These are phyloP conservation scores for Saccharomyces pastorianus DNA, from an alignment of 1,139 yeast genomes.

Conservation along the genomic window DNA sequence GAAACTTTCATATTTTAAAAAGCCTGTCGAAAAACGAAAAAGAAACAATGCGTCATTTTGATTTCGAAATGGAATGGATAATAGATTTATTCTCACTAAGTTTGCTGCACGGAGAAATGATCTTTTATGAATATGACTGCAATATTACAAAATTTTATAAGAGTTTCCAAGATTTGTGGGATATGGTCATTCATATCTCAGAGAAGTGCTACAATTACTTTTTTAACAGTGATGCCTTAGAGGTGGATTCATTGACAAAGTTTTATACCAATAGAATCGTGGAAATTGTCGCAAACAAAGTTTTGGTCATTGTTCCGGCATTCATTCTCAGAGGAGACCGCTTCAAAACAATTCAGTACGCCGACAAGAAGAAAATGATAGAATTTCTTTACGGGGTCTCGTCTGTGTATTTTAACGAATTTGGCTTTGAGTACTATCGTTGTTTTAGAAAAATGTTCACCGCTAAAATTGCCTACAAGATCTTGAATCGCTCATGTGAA, in stretches of 20 bases:
- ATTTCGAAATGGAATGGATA: constrained; percentile 21
- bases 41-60: constrained; percentile 8
- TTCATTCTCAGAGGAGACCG: constrained; percentile 21
- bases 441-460: constrained; percentile 27
- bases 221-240: constrained; percentile 8
- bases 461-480: constrained; percentile 25
- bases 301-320: constrained; percentile 22
- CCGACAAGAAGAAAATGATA: constrained; percentile 15
- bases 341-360: constrained; percentile 9
- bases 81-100: constrained; percentile 17
- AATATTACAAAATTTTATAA: constrained; percentile 13
- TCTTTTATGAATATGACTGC: constrained; percentile 17
- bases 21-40: background rate
- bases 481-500: constrained; percentile 17
- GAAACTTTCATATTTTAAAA: constrained; percentile 6
- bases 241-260: constrained; percentile 14
- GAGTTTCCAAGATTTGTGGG: constrained; percentile 19
- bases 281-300: constrained; percentile 22
- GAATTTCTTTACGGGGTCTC: constrained; percentile 19
- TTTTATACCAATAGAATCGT: constrained; percentile 26
- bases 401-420: constrained; percentile 27
- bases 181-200: constrained; percentile 15
- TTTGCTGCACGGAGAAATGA: constrained; percentile 19
- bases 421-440: constrained; percentile 25
- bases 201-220: constrained; percentile 19